A percentile compares a stretch with the other conserved stretches of the same genome.
These are phyloP conservation scores for Chrysochromulina parva DNA, from an alignment of 78 protist genomes.

Conservation along the genomic window DNA sequence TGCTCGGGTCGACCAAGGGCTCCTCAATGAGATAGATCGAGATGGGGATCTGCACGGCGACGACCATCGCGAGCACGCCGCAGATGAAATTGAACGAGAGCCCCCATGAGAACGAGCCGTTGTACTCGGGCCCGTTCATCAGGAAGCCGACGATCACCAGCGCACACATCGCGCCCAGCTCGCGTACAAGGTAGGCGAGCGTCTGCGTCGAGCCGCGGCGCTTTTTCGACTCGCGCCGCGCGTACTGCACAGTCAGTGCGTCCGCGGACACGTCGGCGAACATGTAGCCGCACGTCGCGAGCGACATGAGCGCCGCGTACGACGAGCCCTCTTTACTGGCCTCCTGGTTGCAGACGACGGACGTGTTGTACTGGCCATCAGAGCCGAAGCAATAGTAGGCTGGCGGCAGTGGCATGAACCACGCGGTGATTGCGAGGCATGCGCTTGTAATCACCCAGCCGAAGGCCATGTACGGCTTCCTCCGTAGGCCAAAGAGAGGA, in stretches of 20 bases:
- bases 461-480: too few species aligned
- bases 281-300: not conserved
- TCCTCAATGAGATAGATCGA: not conserved
- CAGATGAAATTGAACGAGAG: not conserved
- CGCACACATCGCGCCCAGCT: not conserved
- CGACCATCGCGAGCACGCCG: not conserved
- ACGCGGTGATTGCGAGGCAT: too few species aligned
- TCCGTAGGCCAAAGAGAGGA: too few species aligned
- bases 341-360: not conserved
- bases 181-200: not conserved
- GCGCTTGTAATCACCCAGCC: too few species aligned
- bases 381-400: not conserved
- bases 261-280: not conserved
- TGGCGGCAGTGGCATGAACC: not conserved
- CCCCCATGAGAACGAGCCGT: not conserved
- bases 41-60: not conserved
- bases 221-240: not conserved
- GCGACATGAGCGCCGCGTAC: not conserved
- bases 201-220: not conserved
- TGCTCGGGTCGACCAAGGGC: not conserved
- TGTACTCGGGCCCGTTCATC: not conserved
- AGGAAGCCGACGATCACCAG: not conserved
- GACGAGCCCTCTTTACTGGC: too few species aligned
- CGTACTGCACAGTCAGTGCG: not conserved
- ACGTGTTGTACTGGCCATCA: not conserved